Conservation (phyloP, 2,329 filamentous ascomycete species). For the Ophiobolus disseminans region DNA sequence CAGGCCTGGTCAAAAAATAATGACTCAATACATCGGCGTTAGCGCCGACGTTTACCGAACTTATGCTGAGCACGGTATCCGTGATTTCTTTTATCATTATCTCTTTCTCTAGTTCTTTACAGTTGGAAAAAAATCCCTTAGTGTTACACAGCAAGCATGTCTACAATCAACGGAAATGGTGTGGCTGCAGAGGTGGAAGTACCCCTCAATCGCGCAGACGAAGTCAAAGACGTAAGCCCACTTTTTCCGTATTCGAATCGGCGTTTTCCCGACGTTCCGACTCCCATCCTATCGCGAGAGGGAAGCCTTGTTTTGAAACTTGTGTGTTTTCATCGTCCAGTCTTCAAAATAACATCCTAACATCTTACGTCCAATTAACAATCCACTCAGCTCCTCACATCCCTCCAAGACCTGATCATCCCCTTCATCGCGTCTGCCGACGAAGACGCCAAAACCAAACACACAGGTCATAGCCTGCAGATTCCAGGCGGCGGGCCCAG, state of each 20-base stretch:
- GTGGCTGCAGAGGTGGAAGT: constrained; percentile 17
- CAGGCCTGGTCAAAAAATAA: constrained; percentile 8
- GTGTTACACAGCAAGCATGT: background rate
- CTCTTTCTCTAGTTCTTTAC: background rate
- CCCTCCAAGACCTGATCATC: constrained; percentile 71
- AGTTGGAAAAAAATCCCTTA: background rate
- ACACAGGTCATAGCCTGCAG: constrained; percentile 63
- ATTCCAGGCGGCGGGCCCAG: constrained; percentile 67
- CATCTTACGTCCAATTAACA: no score
- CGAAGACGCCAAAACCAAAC: constrained; percentile 63
- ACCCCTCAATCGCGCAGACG: constrained; percentile 43
- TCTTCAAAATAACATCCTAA: background rate
- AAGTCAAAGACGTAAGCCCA: constrained; percentile 48
- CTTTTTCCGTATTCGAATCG: background rate
- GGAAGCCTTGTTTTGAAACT: no score
- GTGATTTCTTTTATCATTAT: constrained; percentile 3
- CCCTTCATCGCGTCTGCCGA: constrained; percentile 76
- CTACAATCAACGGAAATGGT: constrained; percentile 8
- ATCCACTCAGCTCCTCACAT: constrained; percentile 33
- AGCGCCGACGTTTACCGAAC: constrained; percentile 10
- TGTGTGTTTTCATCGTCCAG: no score
- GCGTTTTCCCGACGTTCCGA: no score
- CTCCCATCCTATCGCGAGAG: no score
- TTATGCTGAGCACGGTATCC: no score
- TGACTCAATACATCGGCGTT: constrained; percentile 18